phyloP scores from a whole-genome alignment of 306 rosid species.

The Lotus japonicus region DNA sequence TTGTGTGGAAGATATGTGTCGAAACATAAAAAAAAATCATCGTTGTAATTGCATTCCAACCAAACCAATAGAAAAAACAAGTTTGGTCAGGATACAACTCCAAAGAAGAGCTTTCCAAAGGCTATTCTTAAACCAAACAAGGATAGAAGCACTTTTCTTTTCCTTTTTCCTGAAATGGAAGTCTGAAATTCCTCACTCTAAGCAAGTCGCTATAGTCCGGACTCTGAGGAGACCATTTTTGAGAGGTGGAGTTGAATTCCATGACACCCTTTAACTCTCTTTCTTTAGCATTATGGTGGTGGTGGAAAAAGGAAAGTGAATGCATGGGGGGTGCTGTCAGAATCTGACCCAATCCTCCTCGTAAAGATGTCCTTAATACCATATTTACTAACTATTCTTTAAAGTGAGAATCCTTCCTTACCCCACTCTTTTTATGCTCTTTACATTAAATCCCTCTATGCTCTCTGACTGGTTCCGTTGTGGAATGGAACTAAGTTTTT shows the following conservation, averaged over 20 bases:
- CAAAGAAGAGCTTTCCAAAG: constrained; percentile 39
- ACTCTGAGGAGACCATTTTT: constrained; percentile 43
- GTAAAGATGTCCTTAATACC: constrained; percentile 40
- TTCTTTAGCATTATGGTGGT: constrained; percentile 2
- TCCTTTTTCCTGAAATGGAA: constrained; percentile 43
- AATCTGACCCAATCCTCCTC: constrained; percentile 54
- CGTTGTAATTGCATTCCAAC: constrained; percentile 7
- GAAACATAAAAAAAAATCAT: too few species aligned
- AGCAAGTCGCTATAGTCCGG: constrained; percentile 41
- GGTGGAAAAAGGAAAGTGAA: constrained; percentile 32
- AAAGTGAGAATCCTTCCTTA: constrained; percentile 18
- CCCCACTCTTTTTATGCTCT: constrained; percentile 12
- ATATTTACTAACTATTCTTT: constrained; percentile 25
- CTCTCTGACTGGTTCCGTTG: background rate
- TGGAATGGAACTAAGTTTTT: constrained; percentile 19
- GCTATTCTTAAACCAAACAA: constrained; percentile 32
- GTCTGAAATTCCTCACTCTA: constrained; percentile 38
- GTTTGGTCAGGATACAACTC: constrained; percentile 26
- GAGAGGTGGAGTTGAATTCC: constrained; percentile 45
- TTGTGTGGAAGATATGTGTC: too few species aligned
- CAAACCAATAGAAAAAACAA: constrained; percentile 4
- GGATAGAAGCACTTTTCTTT: constrained; percentile 27
- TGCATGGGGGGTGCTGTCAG: constrained; percentile 41
- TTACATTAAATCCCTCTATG: too few species aligned
- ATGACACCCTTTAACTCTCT: constrained; percentile 33